phyloP scores from a whole-genome alignment of 352 stramenopile species.

The Phytopythium chamaehyphon region DNA sequence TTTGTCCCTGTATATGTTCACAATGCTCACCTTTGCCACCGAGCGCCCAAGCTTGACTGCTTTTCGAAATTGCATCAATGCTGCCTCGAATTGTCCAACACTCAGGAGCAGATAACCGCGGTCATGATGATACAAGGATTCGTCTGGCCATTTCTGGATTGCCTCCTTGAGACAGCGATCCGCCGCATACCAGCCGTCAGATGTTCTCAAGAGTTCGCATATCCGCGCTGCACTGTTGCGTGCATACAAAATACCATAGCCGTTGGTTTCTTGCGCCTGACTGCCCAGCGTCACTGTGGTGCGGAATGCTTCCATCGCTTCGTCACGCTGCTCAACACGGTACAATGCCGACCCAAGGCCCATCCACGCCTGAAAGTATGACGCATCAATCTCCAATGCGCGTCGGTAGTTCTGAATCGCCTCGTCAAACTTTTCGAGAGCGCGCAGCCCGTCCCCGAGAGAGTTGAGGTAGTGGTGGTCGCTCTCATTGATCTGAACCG shows the following conservation, averaged over 20 bases:
- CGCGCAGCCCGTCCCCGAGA: constrained; percentile 44
- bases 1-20: too few species aligned
- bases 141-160: constrained; percentile 42
- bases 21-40: constrained; percentile 34
- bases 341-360: constrained; percentile 52
- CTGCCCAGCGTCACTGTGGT: constrained; percentile 25
- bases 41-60: constrained; percentile 38
- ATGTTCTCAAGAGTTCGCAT: constrained; percentile 50
- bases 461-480: constrained; percentile 53
- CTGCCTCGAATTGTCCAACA: constrained; percentile 50
- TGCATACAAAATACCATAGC: constrained; percentile 13
- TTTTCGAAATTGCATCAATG: constrained; percentile 48
- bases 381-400: constrained; percentile 48
- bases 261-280: constrained; percentile 10
- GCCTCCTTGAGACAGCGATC: constrained; percentile 53
- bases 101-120: constrained; percentile 49
- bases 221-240: constrained; percentile 31
- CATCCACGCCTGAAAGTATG: constrained; percentile 35
- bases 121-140: constrained; percentile 54
- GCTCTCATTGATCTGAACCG: constrained; percentile 37
- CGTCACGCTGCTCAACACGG: constrained; percentile 43
- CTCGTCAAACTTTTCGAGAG: constrained; percentile 29
- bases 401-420: constrained; percentile 41
- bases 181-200: constrained; percentile 37
- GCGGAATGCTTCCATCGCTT: constrained; percentile 47